These are phyloP conservation scores for Gymnopus androsaceus DNA, from an alignment of 1,284 basidiomycete species.

Conservation along the genomic window DNA sequence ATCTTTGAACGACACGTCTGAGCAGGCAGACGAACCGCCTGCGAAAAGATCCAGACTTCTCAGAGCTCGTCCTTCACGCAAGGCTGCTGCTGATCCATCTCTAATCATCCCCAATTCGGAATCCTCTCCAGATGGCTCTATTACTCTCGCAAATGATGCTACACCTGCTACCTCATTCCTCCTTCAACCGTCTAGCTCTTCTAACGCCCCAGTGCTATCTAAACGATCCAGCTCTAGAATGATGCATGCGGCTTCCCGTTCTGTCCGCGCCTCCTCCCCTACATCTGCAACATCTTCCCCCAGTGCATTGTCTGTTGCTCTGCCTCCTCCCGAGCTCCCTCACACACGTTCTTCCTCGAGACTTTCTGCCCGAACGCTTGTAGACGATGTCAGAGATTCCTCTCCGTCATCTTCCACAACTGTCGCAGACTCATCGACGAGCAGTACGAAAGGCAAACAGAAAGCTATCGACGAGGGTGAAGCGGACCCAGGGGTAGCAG, in stretches of 20 bases:
- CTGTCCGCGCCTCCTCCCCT: not conserved
- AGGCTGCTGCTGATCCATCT: not conserved
- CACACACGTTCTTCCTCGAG: constrained; percentile 39
- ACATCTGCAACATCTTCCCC: not conserved
- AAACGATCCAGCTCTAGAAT: not conserved
- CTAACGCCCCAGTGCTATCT: not conserved
- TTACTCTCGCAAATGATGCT: not conserved
- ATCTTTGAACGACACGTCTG: not conserved
- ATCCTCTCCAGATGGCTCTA: not conserved
- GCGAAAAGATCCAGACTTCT: not conserved
- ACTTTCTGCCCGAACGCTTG: constrained; percentile 36
- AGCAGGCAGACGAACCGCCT: not conserved
- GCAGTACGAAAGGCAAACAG: not conserved
- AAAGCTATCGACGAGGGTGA: not conserved
- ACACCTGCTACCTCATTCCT: not conserved
- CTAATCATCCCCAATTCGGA: not conserved
- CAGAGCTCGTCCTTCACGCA: constrained; percentile 1
- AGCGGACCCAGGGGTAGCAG: not conserved
- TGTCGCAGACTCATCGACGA: not conserved
- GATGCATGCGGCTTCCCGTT: not conserved
- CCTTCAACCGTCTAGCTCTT: not conserved
- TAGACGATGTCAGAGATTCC: constrained; percentile 17
- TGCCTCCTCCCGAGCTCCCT: constrained; percentile 25
- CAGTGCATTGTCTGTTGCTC: constrained; percentile 6
- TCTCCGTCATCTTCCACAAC: not conserved